Base-by-base conservation (phyloP, 2,329 filamentous ascomycete species). In the Zymoseptoria brevis region DNA sequence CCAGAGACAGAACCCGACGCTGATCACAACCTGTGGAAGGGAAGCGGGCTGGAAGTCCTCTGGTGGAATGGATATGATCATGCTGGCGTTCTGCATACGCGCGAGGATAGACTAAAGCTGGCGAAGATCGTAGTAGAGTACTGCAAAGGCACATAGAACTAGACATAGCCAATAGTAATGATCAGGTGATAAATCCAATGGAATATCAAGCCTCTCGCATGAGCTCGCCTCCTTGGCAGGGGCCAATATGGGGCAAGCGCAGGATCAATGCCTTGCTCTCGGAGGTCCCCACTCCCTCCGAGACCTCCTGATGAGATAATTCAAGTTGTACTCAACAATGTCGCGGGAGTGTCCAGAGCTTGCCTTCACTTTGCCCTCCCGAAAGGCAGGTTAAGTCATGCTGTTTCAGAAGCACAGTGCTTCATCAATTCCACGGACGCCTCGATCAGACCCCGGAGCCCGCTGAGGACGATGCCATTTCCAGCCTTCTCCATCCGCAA, bases 51-150 rank as follows among this genome's bases (percentile, higher is more conserved):
- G 6, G 80, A 87, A 64, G 76, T 87, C 1, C 60, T 86, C 1
- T 85, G 84, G 80, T 87, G 82, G 68, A 76, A 81, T 1, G 75
- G 77, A 3, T 74, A 85, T 53, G 85, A 88, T 68, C 86, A 88
- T 70, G 84, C 84, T 16, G 83, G 87, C 67, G 79, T 81, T 0
- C 86, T 86, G 70, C 75, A 80, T 57, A 68, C 64, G 54, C 65
- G 57, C 45, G 53, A 59, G 30, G 64, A 64, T 49, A 62, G 68
- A 54, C 57, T 53, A 35, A 64, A 64, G 59, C 61, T 72, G 29
- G 58, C 69, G 3, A 57, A 65, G 8, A 67, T 70, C 8, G 26
- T 71, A 26, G 65, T 64, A 11, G 63, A 68, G 57, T 71, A 71
- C 50, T 53, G 61, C 19, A 63, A 57, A 30, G 59, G 53, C 5